A percentile compares a stretch with the other conserved stretches of the same genome.
Evolutionary conservation across 495 filamentous ascomycete genomes (phyloP).

Genomic region (Hypoxylon crocopeplum): DNA sequence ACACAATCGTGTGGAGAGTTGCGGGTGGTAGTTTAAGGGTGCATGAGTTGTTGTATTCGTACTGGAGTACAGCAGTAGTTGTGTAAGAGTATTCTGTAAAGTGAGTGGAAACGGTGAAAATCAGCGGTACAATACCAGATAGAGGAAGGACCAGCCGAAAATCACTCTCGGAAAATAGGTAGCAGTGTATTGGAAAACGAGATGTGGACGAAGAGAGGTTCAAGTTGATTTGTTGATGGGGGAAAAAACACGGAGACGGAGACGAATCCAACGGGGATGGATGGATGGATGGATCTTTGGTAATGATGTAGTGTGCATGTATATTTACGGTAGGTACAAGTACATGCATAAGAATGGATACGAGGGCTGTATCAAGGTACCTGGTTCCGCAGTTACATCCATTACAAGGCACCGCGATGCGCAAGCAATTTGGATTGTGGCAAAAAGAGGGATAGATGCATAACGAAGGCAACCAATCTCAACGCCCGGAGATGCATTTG

Average conservation of each 20-base stretch:
- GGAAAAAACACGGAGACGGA: constrained; percentile 32
- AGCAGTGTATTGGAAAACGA: constrained; percentile 5
- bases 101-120: constrained; percentile 8
- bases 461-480: no score
- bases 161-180: neutral
- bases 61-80: no score
- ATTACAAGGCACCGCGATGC: no score
- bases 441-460: no score
- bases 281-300: no score
- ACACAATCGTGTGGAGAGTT: constrained; percentile 39
- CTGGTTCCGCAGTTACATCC: no score
- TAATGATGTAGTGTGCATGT: constrained; percentile 5
- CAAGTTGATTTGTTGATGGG: constrained; percentile 34
- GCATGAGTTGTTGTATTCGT: no score
- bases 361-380: neutral
- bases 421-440: no score
- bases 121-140: constrained; percentile 9
- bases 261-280: no score
- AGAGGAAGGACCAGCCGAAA: constrained; percentile 31
- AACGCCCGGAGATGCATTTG: no score
- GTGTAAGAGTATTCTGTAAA: neutral
- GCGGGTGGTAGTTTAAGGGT: constrained; percentile 30
- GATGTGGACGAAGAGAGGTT: constrained; percentile 18
- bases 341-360: constrained; percentile 1
- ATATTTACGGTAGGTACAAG: neutral